Evolutionary conservation across 2,329 filamentous ascomycete species (phyloP), one percentile per base, ranked within the genome.

Genomic region (Kalmusia sp.): DNA sequence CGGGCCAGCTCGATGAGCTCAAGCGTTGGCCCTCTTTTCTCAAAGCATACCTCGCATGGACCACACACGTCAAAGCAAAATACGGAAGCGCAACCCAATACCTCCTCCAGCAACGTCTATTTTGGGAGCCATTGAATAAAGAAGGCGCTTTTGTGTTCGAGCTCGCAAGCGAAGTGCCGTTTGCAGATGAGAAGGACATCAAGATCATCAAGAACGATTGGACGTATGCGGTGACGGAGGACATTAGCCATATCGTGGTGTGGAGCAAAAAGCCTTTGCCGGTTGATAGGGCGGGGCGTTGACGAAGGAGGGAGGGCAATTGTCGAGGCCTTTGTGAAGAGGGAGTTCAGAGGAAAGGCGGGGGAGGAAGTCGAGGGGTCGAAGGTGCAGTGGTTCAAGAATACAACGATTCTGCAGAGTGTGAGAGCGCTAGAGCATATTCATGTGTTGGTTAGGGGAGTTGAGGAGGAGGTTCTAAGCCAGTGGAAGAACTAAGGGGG

Each of bases 381-480:
- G 17, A 79, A 79, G 59, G 80, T 87, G 21, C 66, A 84, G 52
- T 88, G 85, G 85, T 88, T 87, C 65, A 87, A 86, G 77, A 88
- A 87, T 61, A 86, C 83, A 77, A 81, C 80, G 7, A 79, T 78
- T 31, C 63, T 87, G 69, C 85, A 87, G 71, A 86, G 83, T 61
- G 84, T 88, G 39, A 74, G 83, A 49, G 49, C 85, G 82, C 74
- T 92, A 89, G 70, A 92, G 89, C 5, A 87, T 86, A 50, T 89
- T 83, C 70, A 96, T 91, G 41, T 95, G 85, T 21, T 88, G 86
- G 57, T 86, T 83, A 54, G 88, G 86, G 38, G 92, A 83, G 60
- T 90, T 86, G 67, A 89, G 84, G 63, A 93, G 15, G 80, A 62
- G 19, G 56, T 70, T 2, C 46, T 71, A 57, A 49, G 39, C 35